Conservation (phyloP, 202 grass and related monocot species). For the Hordeum pubiflorum region DNA sequence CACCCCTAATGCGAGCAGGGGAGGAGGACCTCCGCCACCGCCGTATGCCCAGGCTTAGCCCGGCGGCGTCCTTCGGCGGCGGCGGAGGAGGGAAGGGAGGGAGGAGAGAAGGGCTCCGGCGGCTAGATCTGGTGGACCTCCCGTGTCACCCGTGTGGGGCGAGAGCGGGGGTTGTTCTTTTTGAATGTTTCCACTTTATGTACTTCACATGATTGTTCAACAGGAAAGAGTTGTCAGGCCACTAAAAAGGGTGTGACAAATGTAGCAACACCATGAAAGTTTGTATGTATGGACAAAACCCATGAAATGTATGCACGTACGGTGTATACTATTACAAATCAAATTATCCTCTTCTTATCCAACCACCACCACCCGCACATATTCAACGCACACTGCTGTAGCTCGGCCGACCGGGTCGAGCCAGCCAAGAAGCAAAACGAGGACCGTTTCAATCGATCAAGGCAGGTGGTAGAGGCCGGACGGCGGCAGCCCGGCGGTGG, state of each 20-base stretch:
- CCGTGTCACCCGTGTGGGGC: too few relatives aligned
- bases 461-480: slow-evolving; percentile 35
- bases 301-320: not conserved
- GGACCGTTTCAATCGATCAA: slow-evolving; percentile 3
- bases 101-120: too few relatives aligned
- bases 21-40: too few relatives aligned
- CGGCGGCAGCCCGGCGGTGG: slow-evolving; percentile 33
- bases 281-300: too few relatives aligned
- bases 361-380: not conserved
- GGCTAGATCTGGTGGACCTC: too few relatives aligned
- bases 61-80: too few relatives aligned
- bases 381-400: slow-evolving; percentile 18
- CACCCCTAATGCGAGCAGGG: too few relatives aligned
- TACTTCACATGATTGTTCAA: too few relatives aligned
- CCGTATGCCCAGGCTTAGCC: too few relatives aligned
- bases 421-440: not conserved
- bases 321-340: not conserved
- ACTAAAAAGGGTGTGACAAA: not conserved
- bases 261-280: not conserved
- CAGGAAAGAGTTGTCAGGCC: not conserved
- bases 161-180: too few relatives aligned
- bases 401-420: not conserved
- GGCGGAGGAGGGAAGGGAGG: too few relatives aligned
- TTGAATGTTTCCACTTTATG: too few relatives aligned
- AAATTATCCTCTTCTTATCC: not conserved